Conservation (phyloP, 2,329 filamentous ascomycete genomes). For the Phoma sp. region DNA sequence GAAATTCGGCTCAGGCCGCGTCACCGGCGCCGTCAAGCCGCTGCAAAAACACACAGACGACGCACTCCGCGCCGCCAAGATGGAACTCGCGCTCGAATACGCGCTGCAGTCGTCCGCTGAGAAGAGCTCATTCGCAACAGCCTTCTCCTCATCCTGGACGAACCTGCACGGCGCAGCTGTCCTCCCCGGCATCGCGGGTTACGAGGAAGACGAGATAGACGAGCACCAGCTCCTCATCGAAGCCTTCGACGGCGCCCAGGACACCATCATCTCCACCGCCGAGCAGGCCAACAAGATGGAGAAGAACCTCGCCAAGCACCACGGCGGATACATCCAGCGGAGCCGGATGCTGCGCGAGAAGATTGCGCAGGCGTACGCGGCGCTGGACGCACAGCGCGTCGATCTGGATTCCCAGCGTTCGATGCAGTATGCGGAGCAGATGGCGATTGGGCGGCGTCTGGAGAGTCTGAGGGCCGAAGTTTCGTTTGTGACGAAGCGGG, state of each 20-base stretch:
- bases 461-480: constrained; percentile 84
- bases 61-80: constrained; percentile 75
- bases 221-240: constrained; percentile 70
- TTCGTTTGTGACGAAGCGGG: constrained; percentile 76
- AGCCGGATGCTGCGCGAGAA: constrained; percentile 82
- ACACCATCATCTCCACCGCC: constrained; percentile 75
- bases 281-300: constrained; percentile 86
- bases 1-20: constrained; percentile 73
- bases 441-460: constrained; percentile 74
- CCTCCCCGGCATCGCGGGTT: constrained; percentile 83
- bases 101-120: constrained; percentile 59
- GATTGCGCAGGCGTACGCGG: constrained; percentile 75
- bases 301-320: constrained; percentile 87
- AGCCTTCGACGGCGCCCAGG: constrained; percentile 79
- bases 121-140: constrained; percentile 54
- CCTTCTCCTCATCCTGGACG: constrained; percentile 58
- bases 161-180: constrained; percentile 55
- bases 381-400: constrained; percentile 74
- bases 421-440: constrained; percentile 80
- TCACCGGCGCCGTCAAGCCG: constrained; percentile 67
- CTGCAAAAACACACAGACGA: constrained; percentile 74
- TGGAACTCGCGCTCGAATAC: constrained; percentile 76
- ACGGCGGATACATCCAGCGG: constrained; percentile 89
- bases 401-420: constrained; percentile 78
- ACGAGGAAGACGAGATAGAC: constrained; percentile 77